These are phyloP conservation scores for Hericium erinaceus DNA, from an alignment of 768 basidiomycete species.

Conservation along the genomic window DNA sequence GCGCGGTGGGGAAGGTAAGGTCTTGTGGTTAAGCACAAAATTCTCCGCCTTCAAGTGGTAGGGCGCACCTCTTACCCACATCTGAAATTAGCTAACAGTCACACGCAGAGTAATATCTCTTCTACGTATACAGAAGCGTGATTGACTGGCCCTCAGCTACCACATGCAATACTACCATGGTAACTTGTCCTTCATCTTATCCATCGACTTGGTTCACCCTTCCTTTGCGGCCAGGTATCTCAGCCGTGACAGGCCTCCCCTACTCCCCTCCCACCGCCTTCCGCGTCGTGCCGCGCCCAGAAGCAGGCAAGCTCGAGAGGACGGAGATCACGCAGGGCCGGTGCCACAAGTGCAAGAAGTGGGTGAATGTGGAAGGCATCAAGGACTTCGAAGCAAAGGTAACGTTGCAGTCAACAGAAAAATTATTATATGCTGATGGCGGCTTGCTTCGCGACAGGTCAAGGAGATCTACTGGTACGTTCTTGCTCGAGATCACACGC, in stretches of 20 bases:
- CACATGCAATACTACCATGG: constrained; percentile 80
- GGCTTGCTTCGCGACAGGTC: constrained; percentile 31
- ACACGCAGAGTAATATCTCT: not conserved
- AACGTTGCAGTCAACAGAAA: not conserved
- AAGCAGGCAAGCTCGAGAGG: constrained; percentile 53
- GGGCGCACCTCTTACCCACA: constrained; percentile 14
- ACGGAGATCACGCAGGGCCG: constrained; percentile 52
- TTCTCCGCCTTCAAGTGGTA: constrained; percentile 79
- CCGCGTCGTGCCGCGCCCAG: constrained; percentile 35
- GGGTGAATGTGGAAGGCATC: constrained; percentile 64
- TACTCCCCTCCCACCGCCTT: constrained; percentile 72
- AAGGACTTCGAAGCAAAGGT: constrained; percentile 72
- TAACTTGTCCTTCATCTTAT: constrained; percentile 20
- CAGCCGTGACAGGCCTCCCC: constrained; percentile 54
- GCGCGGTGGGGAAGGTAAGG: constrained; percentile 57
- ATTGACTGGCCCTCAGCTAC: constrained; percentile 37
- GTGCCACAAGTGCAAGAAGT: constrained; percentile 70
- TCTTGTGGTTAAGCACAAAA: constrained; percentile 70
- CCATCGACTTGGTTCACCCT: not conserved
- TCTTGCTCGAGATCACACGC: not conserved
- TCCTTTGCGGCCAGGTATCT: constrained; percentile 43
- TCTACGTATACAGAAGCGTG: not conserved
- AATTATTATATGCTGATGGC: not conserved
- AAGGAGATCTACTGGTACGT: constrained; percentile 70
- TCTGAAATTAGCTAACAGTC: not conserved